Conservation (phyloP, 2,329 filamentous ascomycete genomes). For the Phaeomoniella chlamydospora region DNA sequence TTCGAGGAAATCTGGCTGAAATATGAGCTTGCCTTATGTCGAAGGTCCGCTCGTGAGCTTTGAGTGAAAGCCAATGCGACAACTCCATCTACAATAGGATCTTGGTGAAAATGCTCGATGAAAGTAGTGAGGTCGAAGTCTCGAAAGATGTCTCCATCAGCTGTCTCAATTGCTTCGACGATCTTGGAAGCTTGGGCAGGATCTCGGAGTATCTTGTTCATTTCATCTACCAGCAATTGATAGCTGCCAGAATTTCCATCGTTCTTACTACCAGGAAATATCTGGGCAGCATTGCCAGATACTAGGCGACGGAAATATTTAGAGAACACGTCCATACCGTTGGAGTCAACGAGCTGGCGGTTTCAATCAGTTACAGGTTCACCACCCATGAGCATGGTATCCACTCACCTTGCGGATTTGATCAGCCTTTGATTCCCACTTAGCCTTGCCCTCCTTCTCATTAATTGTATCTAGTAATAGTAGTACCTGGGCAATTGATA, state of each 20-base stretch:
- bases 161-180: conserved; percentile 80
- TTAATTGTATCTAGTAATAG: conserved; percentile 88
- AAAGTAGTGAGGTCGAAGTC: conserved; percentile 95
- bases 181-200: conserved; percentile 76
- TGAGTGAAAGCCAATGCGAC: conserved; percentile 80
- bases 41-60: conserved; percentile 65
- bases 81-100: conserved; percentile 74
- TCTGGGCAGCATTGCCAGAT: conserved; percentile 76
- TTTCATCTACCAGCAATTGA: conserved; percentile 65
- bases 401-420: conserved; percentile 73
- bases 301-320: conserved; percentile 92
- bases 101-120: conserved; percentile 89
- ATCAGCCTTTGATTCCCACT: conserved; percentile 85
- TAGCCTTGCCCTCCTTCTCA: conserved; percentile 78
- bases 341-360: conserved; percentile 73
- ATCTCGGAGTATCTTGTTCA: conserved; percentile 73
- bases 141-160: conserved; percentile 82
- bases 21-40: conserved; percentile 61
- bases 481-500: conserved; percentile 90
- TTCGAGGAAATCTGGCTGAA: conserved; percentile 61
- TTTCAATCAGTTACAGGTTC: conserved; percentile 1
- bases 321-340: conserved; percentile 98
- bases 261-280: conserved; percentile 68
- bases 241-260: conserved; percentile 70
- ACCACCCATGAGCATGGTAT: not conserved